These are phyloP conservation scores for Tolypocladium nubicola DNA, from an alignment of 2,329 filamentous ascomycete species.

Conservation along the genomic window DNA sequence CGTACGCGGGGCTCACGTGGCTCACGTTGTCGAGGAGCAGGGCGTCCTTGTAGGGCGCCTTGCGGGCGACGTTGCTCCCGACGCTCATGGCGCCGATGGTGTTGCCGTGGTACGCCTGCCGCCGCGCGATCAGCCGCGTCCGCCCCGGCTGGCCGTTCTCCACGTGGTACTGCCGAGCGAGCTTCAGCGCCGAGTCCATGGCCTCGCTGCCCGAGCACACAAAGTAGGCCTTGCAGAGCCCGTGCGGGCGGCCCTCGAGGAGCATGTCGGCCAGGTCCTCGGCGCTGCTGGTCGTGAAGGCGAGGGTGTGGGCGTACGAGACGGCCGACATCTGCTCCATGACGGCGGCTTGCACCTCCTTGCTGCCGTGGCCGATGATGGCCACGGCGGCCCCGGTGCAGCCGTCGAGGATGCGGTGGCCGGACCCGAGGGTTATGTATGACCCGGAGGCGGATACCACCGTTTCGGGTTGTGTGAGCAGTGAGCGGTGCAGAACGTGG, in stretches of 20 bases:
- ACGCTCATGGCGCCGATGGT: conserved; percentile 54
- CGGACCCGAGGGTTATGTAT: conserved; percentile 22
- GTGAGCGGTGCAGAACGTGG: conserved; percentile 22
- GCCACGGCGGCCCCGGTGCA: conserved; percentile 55
- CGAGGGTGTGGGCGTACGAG: conserved; percentile 27
- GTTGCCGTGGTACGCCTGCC: conserved; percentile 36
- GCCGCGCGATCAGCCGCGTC: conserved; percentile 28
- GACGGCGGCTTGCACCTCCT: conserved; percentile 50
- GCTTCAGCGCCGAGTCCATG: conserved; percentile 36
- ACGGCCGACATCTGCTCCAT: conserved; percentile 46
- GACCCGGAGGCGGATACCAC: conserved; percentile 33
- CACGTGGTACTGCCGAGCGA: conserved; percentile 36
- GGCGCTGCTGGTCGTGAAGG: conserved; percentile 40
- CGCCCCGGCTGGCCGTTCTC: conserved; percentile 26
- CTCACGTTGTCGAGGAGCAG: conserved; percentile 32
- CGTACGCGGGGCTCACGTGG: conserved; percentile 55
- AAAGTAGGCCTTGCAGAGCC: conserved; percentile 27
- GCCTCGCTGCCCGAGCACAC: conserved; percentile 25
- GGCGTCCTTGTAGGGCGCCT: conserved; percentile 43
- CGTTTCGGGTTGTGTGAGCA: conserved; percentile 13
- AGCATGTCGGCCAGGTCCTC: conserved; percentile 24
- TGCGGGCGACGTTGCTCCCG: conserved; percentile 50
- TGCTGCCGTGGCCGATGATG: conserved; percentile 52
- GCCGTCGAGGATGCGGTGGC: conserved; percentile 49
- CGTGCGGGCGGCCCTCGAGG: conserved; percentile 22